phyloP scores from a whole-genome alignment of 768 basidiomycete species.

The Podaxis carcinomalis region DNA sequence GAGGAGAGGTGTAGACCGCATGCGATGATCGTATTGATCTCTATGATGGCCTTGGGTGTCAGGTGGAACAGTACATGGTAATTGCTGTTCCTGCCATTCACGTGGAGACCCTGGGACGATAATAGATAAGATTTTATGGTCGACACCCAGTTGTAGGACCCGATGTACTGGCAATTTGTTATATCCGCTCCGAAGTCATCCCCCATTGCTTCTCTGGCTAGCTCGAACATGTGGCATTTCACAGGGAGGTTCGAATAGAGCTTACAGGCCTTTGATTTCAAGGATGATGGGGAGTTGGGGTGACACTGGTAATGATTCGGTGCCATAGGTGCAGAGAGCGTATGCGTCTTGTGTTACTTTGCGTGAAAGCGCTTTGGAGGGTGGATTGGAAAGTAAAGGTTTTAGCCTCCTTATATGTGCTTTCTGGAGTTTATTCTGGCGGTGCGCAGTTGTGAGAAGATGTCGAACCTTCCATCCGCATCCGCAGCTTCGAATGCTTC shows the following conservation, averaged over 20 bases:
- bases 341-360: not conserved
- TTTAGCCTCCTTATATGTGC: not conserved
- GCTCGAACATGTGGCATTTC: not conserved
- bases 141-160: slow-evolving; percentile 55
- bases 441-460: too few relatives aligned
- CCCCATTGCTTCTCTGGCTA: not conserved
- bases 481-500: too few relatives aligned
- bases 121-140: slow-evolving; percentile 40
- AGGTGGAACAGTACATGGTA: not conserved
- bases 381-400: not conserved
- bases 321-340: not conserved
- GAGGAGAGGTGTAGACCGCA: slow-evolving; percentile 5
- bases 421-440: too few relatives aligned
- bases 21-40: slow-evolving; percentile 9
- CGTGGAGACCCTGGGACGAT: slow-evolving; percentile 38
- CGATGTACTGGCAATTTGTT: slow-evolving; percentile 34
- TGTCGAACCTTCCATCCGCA: too few relatives aligned
- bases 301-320: not conserved
- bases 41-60: slow-evolving; percentile 1
- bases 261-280: not conserved
- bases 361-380: not conserved
- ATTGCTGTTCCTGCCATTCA: slow-evolving; percentile 4
- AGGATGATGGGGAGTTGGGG: not conserved
- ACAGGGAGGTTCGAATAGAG: not conserved
- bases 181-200: slow-evolving; percentile 23